Conservation (phyloP, 805 yeast species). For the Metschnikowia hibisci region DNA sequence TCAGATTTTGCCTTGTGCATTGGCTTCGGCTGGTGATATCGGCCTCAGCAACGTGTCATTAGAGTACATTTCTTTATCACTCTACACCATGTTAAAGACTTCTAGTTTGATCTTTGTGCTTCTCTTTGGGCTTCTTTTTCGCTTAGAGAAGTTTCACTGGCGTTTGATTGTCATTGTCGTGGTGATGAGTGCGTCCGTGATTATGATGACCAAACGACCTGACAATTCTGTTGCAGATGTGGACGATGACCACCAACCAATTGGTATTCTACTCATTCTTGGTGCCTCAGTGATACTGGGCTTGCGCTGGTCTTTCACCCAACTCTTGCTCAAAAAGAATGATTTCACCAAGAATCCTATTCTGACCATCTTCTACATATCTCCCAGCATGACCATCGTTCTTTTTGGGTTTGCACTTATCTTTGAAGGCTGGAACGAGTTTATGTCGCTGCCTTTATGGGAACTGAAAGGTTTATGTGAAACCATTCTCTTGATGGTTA, state of each 20-base stretch:
- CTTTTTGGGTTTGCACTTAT: slow-evolving; percentile 59
- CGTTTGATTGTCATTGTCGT: slow-evolving; percentile 64
- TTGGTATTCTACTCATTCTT: slow-evolving; percentile 74
- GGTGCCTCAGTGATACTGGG: slow-evolving; percentile 82
- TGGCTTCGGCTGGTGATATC: slow-evolving; percentile 89
- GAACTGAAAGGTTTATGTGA: slow-evolving; percentile 47
- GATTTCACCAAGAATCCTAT: slow-evolving; percentile 69
- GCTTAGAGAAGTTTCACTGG: slow-evolving; percentile 69
- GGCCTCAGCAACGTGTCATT: slow-evolving; percentile 88
- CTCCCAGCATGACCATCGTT: slow-evolving; percentile 76
- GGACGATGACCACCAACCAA: slow-evolving; percentile 19
- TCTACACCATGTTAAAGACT: slow-evolving; percentile 92
- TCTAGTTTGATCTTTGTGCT: slow-evolving; percentile 85
- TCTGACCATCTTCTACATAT: slow-evolving; percentile 73
- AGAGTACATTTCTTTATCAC: slow-evolving; percentile 70
- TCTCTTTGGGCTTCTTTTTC: slow-evolving; percentile 78
- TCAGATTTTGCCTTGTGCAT: slow-evolving; percentile 75
- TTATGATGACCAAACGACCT: slow-evolving; percentile 70
- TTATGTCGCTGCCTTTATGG: slow-evolving; percentile 62
- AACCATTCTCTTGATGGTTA: slow-evolving; percentile 56
- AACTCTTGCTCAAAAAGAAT: slow-evolving; percentile 63
- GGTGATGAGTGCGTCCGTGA: slow-evolving; percentile 80
- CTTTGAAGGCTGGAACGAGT: slow-evolving; percentile 63
- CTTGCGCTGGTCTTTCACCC: slow-evolving; percentile 92
- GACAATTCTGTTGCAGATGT: slow-evolving; percentile 15